phyloP scores from a whole-genome alignment of 108 stramenopile genomes.

The Aureococcus anophagefferens region DNA sequence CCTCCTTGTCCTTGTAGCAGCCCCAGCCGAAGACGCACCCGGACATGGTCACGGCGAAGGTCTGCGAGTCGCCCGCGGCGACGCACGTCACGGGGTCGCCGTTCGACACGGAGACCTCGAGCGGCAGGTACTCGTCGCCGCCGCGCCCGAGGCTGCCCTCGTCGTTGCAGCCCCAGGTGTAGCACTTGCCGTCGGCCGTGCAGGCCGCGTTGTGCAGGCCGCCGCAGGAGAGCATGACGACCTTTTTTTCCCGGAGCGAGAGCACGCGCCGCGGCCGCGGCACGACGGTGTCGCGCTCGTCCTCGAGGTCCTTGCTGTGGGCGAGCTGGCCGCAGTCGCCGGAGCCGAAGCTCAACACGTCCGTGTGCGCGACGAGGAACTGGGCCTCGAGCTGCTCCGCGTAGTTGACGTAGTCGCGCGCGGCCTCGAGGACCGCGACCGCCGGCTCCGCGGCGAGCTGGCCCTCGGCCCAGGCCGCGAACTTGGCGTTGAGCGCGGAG shows the following conservation, averaged over 20 bases:
- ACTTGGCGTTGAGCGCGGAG: neutral
- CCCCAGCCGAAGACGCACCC: conserved; percentile 50
- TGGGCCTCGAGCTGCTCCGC: neutral
- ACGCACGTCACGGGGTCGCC: neutral
- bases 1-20: conserved; percentile 58
- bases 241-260: conserved; percentile 23
- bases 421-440: neutral
- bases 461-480: neutral
- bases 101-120: neutral
- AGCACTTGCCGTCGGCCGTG: conserved; percentile 57
- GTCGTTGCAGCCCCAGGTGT: conserved; percentile 80
- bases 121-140: conserved; percentile 28
- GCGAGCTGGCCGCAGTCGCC: conserved; percentile 56
- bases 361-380: neutral
- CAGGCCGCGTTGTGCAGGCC: conserved; percentile 63
- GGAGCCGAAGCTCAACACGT: conserved; percentile 32
- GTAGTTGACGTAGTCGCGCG: conserved; percentile 10
- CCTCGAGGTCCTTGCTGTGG: conserved; percentile 8
- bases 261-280: conserved; percentile 20
- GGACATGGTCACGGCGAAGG: neutral
- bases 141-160: conserved; percentile 65
- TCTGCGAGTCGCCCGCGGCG: conserved; percentile 15
- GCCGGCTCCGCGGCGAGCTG: neutral
- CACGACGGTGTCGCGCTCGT: conserved; percentile 10
- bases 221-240: conserved; percentile 58